Conservation (phyloP, 768 basidiomycete species). For the Exsudoporus frostii region DNA sequence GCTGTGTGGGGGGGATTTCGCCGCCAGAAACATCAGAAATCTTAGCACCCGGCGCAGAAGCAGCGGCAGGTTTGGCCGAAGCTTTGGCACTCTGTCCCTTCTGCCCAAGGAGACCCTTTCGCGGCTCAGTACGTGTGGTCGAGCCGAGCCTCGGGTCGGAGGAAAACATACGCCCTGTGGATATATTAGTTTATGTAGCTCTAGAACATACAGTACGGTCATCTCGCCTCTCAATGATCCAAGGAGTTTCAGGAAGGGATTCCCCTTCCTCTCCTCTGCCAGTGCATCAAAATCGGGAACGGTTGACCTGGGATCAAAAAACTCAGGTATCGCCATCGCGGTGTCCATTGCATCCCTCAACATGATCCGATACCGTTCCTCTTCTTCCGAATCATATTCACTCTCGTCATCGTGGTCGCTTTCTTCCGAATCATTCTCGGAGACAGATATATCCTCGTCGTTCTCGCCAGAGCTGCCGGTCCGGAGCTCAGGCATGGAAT, state of each 20-base stretch:
- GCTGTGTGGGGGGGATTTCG: conserved; percentile 8
- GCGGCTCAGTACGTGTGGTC: conserved; percentile 33
- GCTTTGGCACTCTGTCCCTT: conserved; percentile 16
- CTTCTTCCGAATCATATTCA: conserved; percentile 64
- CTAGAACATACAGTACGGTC: not conserved
- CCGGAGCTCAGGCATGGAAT: conserved; percentile 66
- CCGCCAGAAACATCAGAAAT: conserved; percentile 3
- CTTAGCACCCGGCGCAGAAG: conserved; percentile 4
- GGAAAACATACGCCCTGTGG: conserved; percentile 62
- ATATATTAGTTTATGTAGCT: not conserved
- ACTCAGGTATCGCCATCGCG: conserved; percentile 54
- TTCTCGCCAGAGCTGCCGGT: conserved; percentile 54
- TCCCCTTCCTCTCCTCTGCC: conserved; percentile 56
- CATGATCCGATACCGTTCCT: conserved; percentile 60
- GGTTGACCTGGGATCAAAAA: conserved; percentile 48
- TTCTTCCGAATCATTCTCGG: conserved; percentile 35
- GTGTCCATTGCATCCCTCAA: conserved; percentile 72
- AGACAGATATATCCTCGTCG: conserved; percentile 33
- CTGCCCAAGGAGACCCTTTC: conserved; percentile 24
- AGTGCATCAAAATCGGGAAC: conserved; percentile 44
- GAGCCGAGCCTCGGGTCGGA: conserved; percentile 45
- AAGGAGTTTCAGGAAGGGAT: conserved; percentile 76
- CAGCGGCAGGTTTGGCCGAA: conserved; percentile 4
- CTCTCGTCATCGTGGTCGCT: conserved; percentile 38
- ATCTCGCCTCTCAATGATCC: conserved; percentile 66